Base-by-base conservation (phyloP, 257 asterid species). In the Solanum sejunctum region DNA sequence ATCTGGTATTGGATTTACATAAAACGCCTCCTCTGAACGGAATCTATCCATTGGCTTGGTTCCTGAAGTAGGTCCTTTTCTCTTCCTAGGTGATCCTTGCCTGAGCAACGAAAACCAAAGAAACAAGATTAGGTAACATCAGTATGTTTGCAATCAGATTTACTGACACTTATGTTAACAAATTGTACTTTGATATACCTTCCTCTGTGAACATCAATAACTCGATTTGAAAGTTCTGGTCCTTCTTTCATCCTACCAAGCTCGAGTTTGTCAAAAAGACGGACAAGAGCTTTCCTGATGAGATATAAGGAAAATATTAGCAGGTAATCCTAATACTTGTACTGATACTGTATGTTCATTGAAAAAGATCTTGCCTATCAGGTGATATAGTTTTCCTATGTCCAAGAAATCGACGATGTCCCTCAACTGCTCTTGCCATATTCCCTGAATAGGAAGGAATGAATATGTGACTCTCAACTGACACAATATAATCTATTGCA, bases 361-460 rank as follows among this genome's bases (percentile, higher is more conserved):
- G n/a, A 45, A 41, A 36, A 49, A 87, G 39, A 36, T 43, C 88
- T 77, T 89, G 85, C 99, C 99, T 92, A 86, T 96, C 98, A 5
- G 99, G 99, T 39, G 92, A 91, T 80, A 96, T 90, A 69, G 98
- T 94, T 91, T 92, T 96, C 84, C 93, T 90, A 64, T 96, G 99
- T 66, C 98, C 97, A 81, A 94, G 87, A 88, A 94, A 96, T 51
- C 98, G 98, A 58, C 98, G 98, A 87, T 94, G 98, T 52, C 99
- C 99, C 89, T 96, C 99, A 85, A 96, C 99, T 81, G 99, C 95
- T 86, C 93, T 93, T 54, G 98, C 99, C 99, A 96, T 96, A 90
- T 96, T 92, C 71, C 99, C 99, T 0, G 97, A 91, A 89, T 96
- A 93, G 0, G 99, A 92, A 49, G 98, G 99, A 85, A 96, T 91